A percentile compares a stretch with the other conserved stretches of the same genome.
Evolutionary conservation across 371 early-diverging fungal genomes (phyloP).

Genomic region (Zychaea mexicana): DNA sequence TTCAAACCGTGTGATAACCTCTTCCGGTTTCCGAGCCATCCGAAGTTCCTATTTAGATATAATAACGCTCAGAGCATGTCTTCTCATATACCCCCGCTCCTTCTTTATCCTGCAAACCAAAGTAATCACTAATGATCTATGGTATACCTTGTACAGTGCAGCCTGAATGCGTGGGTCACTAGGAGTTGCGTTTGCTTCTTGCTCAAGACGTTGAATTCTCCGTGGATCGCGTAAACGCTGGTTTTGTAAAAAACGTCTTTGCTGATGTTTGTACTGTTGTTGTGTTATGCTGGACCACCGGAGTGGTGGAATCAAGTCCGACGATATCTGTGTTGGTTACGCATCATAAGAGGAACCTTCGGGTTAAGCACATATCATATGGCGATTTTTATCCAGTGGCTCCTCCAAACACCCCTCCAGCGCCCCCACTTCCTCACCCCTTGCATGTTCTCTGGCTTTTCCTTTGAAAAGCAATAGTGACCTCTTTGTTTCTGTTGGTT

Average conservation of each 20-base stretch:
- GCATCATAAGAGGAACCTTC: not conserved
- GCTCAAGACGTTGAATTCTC: conserved; percentile 57
- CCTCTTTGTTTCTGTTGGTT: not conserved
- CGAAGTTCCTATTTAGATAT: conserved; percentile 53
- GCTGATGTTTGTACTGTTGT: not conserved
- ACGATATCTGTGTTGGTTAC: not conserved
- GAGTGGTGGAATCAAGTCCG: conserved; percentile 1
- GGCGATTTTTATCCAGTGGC: not conserved
- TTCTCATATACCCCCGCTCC: no score
- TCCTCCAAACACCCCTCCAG: no score
- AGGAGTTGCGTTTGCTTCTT: conserved; percentile 62
- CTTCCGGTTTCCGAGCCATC: conserved; percentile 42
- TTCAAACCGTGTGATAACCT: conserved; percentile 65
- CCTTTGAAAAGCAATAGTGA: not conserved
- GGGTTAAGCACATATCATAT: not conserved
- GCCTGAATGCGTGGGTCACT: conserved; percentile 63
- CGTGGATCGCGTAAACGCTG: conserved; percentile 32
- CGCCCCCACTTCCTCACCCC: not conserved
- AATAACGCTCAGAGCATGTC: not conserved
- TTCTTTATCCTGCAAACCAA: not conserved
- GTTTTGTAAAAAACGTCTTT: not conserved
- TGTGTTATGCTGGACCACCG: not conserved
- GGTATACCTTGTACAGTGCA: conserved; percentile 65
- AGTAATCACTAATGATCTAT: not conserved
- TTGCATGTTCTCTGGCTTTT: not conserved